Percentiles rank a stretch among this genome's conserved stretches.
Evolutionary conservation across 2,329 filamentous ascomycete genomes (phyloP).

Genomic region (Fusarium napiforme): DNA sequence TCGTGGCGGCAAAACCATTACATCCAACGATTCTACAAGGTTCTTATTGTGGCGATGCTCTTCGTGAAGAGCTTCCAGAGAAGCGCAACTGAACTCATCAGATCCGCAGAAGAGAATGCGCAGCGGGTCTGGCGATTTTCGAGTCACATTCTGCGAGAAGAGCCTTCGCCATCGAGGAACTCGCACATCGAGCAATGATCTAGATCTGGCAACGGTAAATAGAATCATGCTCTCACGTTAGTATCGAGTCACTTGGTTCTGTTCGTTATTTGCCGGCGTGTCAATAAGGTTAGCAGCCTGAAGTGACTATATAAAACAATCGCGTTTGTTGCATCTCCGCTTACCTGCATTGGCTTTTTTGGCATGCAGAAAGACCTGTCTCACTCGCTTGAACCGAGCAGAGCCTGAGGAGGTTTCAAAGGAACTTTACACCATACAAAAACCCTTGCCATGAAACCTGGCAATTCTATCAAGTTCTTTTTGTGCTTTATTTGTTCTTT

Average conservation of each 20-base stretch:
- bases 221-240: slow-evolving; percentile 30
- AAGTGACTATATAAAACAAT: background rate
- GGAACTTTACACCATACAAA: background rate
- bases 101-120: slow-evolving; percentile 94
- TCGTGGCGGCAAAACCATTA: slow-evolving; percentile 85
- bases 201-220: slow-evolving; percentile 12
- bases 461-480: background rate
- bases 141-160: slow-evolving; percentile 30
- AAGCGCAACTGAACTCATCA: slow-evolving; percentile 86
- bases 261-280: background rate
- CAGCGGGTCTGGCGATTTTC: slow-evolving; percentile 66
- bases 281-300: background rate
- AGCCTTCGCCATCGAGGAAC: slow-evolving; percentile 20
- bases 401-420: background rate
- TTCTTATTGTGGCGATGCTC: slow-evolving; percentile 64
- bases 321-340: slow-evolving; percentile 51
- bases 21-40: slow-evolving; percentile 81
- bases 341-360: slow-evolving; percentile 46
- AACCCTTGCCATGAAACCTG: background rate
- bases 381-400: background rate
- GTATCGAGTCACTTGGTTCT: background rate
- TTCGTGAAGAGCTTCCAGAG: slow-evolving; percentile 74
- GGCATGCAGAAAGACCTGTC: background rate
- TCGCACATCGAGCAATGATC: slow-evolving; percentile 13
- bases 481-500: background rate